Percentiles rank a stretch among this genome's conserved stretches.
Conservation (phyloP, 768 basidiomycete species). For the Chalciporus piperatus region DNA sequence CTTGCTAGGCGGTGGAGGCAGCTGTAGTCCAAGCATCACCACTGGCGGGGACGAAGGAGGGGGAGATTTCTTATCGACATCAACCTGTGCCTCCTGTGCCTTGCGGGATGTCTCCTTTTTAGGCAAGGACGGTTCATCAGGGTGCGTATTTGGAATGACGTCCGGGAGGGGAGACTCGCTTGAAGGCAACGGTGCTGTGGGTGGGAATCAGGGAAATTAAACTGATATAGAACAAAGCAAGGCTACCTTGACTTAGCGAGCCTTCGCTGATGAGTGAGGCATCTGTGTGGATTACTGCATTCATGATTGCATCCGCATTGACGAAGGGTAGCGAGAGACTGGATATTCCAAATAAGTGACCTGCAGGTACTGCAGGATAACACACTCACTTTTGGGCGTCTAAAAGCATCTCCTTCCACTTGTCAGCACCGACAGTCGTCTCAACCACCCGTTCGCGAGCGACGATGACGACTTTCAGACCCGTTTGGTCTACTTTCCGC, state of each 20-base stretch:
- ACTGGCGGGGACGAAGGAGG: conserved; percentile 23
- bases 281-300: conserved; percentile 45
- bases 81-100: conserved; percentile 19
- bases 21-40: conserved; percentile 11
- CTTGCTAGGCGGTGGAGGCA: conserved; percentile 27
- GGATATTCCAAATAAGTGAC: conserved; percentile 7
- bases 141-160: conserved; percentile 50
- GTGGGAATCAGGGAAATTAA: neutral
- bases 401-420: conserved; percentile 50
- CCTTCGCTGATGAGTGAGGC: conserved; percentile 29
- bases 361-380: neutral
- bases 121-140: conserved; percentile 47
- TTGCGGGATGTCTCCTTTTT: conserved; percentile 7
- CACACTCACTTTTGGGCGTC: conserved; percentile 49
- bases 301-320: conserved; percentile 45
- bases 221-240: neutral
- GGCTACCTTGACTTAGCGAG: conserved; percentile 20
- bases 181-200: conserved; percentile 3
- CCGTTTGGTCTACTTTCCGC: conserved; percentile 43
- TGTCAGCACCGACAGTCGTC: conserved; percentile 49
- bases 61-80: conserved; percentile 3
- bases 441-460: conserved; percentile 47
- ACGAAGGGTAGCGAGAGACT: conserved; percentile 46
- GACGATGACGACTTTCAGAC: conserved; percentile 50
- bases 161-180: conserved; percentile 43